phyloP scores from a whole-genome alignment of 768 basidiomycete species.

The Podaxis sp. region DNA sequence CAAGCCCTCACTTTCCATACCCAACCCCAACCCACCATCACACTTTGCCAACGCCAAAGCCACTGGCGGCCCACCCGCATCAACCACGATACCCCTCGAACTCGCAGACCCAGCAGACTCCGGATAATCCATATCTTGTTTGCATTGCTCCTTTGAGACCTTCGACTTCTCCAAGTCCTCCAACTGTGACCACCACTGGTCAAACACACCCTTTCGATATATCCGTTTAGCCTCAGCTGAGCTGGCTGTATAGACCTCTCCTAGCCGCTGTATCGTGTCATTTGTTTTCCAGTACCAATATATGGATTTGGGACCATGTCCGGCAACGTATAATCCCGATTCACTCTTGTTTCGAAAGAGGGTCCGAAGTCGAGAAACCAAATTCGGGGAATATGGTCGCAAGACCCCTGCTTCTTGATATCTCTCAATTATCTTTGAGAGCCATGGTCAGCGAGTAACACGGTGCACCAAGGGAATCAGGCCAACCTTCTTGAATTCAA shows the following conservation, averaged over 20 bases:
- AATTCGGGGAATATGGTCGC: no score
- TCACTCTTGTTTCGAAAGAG: neutral
- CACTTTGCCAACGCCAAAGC: no score
- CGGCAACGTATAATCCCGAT: neutral
- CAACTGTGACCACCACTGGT: no score
- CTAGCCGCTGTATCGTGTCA: neutral
- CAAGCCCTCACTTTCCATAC: no score
- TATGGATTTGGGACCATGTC: neutral
- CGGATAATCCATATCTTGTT: no score
- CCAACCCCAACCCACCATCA: no score
- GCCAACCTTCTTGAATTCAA: neutral
- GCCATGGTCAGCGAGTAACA: neutral
- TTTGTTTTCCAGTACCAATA: constrained; percentile 9
- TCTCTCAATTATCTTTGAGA: neutral
- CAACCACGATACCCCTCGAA: no score
- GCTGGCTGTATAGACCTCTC: neutral
- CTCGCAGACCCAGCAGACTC: no score
- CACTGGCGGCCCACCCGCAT: no score
- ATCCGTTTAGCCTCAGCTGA: neutral
- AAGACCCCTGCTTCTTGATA: neutral
- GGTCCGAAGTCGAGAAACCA: no score
- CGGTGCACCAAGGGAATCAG: neutral
- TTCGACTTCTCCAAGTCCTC: no score
- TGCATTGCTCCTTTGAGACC: no score
- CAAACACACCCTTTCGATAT: neutral